Evolutionary conservation across 768 basidiomycete genomes (phyloP).

Genomic region (Mycena kentingensis): DNA sequence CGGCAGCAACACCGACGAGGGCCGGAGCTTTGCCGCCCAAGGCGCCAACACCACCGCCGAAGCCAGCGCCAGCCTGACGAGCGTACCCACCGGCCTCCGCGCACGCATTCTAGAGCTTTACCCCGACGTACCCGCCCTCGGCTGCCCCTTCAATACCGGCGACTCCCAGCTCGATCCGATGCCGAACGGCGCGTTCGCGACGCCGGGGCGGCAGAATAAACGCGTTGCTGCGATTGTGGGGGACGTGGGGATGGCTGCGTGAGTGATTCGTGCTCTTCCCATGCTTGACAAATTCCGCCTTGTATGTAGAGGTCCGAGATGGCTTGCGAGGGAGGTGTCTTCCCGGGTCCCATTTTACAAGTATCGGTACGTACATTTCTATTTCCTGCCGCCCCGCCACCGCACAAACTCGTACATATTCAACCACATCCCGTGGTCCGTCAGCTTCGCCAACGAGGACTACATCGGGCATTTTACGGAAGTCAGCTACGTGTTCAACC

Average conservation of each 20-base stretch:
- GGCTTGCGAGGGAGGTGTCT: slow-evolving; percentile 12
- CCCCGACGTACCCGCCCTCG: slow-evolving; percentile 14
- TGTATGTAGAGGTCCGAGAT: slow-evolving; percentile 10
- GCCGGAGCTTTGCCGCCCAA: not conserved
- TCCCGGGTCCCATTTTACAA: slow-evolving; percentile 18
- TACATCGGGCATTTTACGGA: slow-evolving; percentile 18
- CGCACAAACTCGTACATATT: not conserved
- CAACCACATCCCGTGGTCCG: slow-evolving; percentile 18
- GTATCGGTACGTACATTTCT: slow-evolving; percentile 3
- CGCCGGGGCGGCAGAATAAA: slow-evolving; percentile 14
- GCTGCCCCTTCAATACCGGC: slow-evolving; percentile 21
- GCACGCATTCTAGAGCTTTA: slow-evolving; percentile 11
- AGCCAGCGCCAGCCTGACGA: not conserved
- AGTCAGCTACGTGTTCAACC: slow-evolving; percentile 20
- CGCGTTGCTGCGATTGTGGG: slow-evolving; percentile 13
- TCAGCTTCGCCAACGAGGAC: slow-evolving; percentile 8
- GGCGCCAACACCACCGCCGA: slow-evolving; percentile 17
- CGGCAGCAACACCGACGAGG: slow-evolving; percentile 21
- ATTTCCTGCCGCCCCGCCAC: not conserved
- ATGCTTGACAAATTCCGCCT: not conserved
- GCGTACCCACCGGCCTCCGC: slow-evolving; percentile 4
- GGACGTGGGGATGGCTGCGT: slow-evolving; percentile 13
- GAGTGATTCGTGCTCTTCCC: not conserved
- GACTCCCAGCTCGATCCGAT: slow-evolving; percentile 11
- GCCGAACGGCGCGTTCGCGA: slow-evolving; percentile 1